phyloP scores from a whole-genome alignment of 306 rosid genomes.

The Arachis hypogaea region DNA sequence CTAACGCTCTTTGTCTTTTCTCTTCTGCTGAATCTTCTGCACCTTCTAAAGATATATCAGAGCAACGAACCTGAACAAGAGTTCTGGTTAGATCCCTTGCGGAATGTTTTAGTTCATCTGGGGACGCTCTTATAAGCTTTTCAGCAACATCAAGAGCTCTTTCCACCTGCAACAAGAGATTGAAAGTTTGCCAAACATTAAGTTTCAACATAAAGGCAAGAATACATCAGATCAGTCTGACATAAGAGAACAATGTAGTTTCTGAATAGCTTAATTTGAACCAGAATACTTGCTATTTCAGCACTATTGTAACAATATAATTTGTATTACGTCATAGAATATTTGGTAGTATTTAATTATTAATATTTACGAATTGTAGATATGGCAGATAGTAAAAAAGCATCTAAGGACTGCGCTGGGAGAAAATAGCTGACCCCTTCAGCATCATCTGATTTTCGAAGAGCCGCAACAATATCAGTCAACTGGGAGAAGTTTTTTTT shows the following conservation, averaged over 20 bases:
- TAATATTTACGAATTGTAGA: constrained; percentile 37
- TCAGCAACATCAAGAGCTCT: constrained; percentile 89
- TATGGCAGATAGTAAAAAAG: constrained; percentile 33
- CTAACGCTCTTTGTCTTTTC: constrained; percentile 81
- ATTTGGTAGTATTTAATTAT: neutral
- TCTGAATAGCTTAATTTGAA: constrained; percentile 31
- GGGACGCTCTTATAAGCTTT: constrained; percentile 85
- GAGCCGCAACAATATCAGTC: constrained; percentile 82
- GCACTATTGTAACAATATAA: constrained; percentile 8
- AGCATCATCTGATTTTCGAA: constrained; percentile 85
- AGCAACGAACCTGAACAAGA: constrained; percentile 90
- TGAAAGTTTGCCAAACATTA: constrained; percentile 24
- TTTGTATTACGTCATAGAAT: neutral
- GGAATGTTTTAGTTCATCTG: constrained; percentile 84
- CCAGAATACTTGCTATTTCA: constrained; percentile 30
- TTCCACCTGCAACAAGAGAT: constrained; percentile 63
- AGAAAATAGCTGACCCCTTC: constrained; percentile 80
- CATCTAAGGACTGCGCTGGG: constrained; percentile 25
- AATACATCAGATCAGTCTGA: constrained; percentile 27
- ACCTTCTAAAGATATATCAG: constrained; percentile 88
- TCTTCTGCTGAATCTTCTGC: constrained; percentile 88
- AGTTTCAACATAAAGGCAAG: constrained; percentile 21
- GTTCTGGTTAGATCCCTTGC: constrained; percentile 81
- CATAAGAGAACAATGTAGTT: constrained; percentile 29
- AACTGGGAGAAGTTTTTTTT: constrained; percentile 75